A percentile compares a stretch with the other conserved stretches of the same genome.
phyloP scores from a whole-genome alignment of 139 green algal genomes.

The Coelastrella sp. region DNA sequence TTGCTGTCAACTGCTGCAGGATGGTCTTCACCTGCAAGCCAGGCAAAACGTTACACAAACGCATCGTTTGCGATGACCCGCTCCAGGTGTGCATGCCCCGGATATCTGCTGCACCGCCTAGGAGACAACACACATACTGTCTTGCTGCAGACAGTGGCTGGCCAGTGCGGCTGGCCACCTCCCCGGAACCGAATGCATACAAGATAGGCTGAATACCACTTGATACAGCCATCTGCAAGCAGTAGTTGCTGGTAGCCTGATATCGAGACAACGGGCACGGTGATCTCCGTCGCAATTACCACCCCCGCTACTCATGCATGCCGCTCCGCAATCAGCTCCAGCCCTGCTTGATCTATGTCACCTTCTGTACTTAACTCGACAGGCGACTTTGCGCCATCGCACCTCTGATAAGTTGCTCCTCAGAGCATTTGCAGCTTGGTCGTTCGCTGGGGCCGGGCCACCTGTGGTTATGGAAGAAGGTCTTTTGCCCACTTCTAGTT shows the following conservation, averaged over 20 bases:
- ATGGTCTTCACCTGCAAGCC: conserved; percentile 64
- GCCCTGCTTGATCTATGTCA: too few relatives aligned
- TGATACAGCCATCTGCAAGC: background rate
- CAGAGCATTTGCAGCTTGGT: conserved; percentile 40
- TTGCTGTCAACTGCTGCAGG: conserved; percentile 66
- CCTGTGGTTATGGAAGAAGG: background rate
- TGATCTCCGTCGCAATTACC: background rate
- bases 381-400: background rate
- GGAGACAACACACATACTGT: too few relatives aligned
- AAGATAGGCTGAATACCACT: too few relatives aligned
- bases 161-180: too few relatives aligned
- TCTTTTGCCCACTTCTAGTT: conserved; percentile 12
- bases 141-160: too few relatives aligned
- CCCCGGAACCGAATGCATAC: too few relatives aligned
- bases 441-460: background rate
- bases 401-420: conserved; percentile 47
- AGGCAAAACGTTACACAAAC: background rate
- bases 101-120: background rate
- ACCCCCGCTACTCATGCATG: background rate
- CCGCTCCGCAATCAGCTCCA: too few relatives aligned
- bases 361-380: background rate
- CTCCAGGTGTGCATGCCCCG: too few relatives aligned
- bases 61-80: background rate
- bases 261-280: background rate
- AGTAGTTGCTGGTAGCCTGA: background rate